Base-by-base conservation (phyloP, 345 rosid species). In the Melaleuca alternifolia region DNA sequence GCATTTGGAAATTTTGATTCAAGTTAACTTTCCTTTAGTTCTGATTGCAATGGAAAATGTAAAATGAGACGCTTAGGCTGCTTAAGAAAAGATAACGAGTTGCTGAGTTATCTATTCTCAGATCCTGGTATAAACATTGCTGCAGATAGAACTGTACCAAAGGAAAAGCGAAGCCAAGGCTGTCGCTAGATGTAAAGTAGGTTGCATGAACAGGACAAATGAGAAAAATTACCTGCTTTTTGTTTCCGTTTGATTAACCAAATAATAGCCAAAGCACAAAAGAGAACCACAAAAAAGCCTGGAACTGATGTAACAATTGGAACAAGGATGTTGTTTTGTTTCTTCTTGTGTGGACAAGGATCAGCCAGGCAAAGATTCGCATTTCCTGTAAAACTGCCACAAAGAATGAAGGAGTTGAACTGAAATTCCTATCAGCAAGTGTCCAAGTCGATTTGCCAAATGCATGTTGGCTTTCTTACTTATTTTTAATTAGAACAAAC, bases 311-410 rank as follows among this genome's bases (percentile, higher is more conserved):
- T 89, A 9, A 87, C 85, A 5, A 92, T 11, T 52, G 93, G 95
- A 61, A 91, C 87, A 4, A 91, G 26, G 50, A 77, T 88, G n/a
- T n/a, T 23, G 14, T 56, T 56, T 56, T 56, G 0, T 23, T 65
- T 87, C 87, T 88, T 87, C 89, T 87, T 0, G 13, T 56, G 24
- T 56, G 28, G 11, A n/a, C 61, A 10, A 56, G 61, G 2, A 56
- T 13, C 24, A 23, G 28, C 28, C 28, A 0, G 2, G 28, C 14
- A 56, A 56, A 77, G 75, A 83, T 41, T 94, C 88, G 9, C 89
- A 89, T 54, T 94, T 94, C n/a, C 93, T 91, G 11, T 83, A 87
- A n/a, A 88, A 20, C 98, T 93, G 89, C 50, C 53, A 85, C 18
- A 46, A 12, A 56, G 5, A 10, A 56, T 3, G 10, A 56, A 56